Evolutionary conservation across 768 basidiomycete genomes (phyloP).

Genomic region (Cystofilobasidium macerans): DNA sequence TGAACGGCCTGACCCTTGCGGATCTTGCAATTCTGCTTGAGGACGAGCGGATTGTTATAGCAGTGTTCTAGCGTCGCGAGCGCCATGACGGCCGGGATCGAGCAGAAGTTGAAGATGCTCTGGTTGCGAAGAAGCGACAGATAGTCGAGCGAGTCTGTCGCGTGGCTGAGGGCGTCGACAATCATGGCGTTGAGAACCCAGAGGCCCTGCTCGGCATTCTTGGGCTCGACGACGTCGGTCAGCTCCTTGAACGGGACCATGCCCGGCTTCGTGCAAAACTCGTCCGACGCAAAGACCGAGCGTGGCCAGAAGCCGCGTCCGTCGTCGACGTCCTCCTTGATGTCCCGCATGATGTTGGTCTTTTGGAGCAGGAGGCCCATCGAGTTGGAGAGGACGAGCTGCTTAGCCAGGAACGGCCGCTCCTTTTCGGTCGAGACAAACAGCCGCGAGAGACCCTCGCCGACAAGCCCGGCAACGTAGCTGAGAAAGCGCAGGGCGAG

Average conservation of each 20-base stretch:
- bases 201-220: conserved; percentile 51
- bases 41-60: conserved; percentile 83
- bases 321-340: conserved; percentile 77
- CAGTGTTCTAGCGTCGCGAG: conserved; percentile 84
- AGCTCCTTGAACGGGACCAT: conserved; percentile 43
- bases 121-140: conserved; percentile 76
- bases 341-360: conserved; percentile 95
- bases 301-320: conserved; percentile 85
- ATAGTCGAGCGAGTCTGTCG: conserved; percentile 79
- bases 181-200: conserved; percentile 83
- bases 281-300: conserved; percentile 34
- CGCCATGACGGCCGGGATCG: conserved; percentile 89
- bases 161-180: conserved; percentile 72
- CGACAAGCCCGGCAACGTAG: conserved; percentile 94
- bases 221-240: conserved; percentile 54
- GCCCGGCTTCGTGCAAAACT: conserved; percentile 15
- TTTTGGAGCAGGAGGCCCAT: conserved; percentile 96
- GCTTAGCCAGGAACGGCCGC: conserved; percentile 55
- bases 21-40: conserved; percentile 85
- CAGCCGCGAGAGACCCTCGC: conserved; percentile 81
- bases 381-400: conserved; percentile 79
- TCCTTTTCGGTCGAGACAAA: conserved; percentile 81
- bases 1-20: conserved; percentile 77
- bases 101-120: conserved; percentile 88
- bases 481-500: background rate